Base-by-base conservation (phyloP, 116 monocot genomes). In the Posidonia oceanica region DNA sequence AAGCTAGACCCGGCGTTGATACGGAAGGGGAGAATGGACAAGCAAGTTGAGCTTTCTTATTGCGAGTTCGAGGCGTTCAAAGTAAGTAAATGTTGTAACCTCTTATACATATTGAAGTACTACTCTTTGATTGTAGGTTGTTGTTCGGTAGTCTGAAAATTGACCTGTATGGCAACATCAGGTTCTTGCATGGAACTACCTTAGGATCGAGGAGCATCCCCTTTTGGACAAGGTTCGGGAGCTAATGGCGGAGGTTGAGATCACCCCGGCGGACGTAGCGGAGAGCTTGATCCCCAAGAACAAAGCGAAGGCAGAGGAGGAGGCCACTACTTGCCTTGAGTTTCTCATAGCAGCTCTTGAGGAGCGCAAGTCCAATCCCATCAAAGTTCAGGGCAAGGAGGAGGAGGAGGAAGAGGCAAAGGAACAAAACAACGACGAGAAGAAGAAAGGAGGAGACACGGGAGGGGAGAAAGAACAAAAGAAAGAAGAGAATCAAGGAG, bases 11-110 rank as follows among this genome's bases (percentile, higher is more conserved):
- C 60, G 0, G 62, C 72, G 40, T 20, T 72, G 40, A 60, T 61
- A 44, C 20, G 72, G 51, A 62, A 23, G 20, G 61, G 72, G 61
- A 52, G 72, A 42, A 72, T 72, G 72, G 72, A 72, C 61, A 72
- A 62, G 59, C 44, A 51, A n/a, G 62, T 72, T 42, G 61, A 62
- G 61, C 59, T 72, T 51, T 72, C 72, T 22, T 72, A 72, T 18
- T 72, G 72, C 15, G 36, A 22, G 15, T 72, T 72, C 48, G 48
- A 60, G 61, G 61, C 51, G 1, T 72, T 72, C 62, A 60, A 72
- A 41, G 55, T 69, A 42, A 23, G 5, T 56, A 16, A 0, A 14
- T 56, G 22, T 22, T 23, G 7, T 21, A n/a, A 7, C 20, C 10
- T 22, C 2, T 59, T 21, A 4, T 60, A 23, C 12, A 23, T 60